Evolutionary conservation across 176 grass and related monocot species (phyloP).

Genomic region (Lolium rigidum): DNA sequence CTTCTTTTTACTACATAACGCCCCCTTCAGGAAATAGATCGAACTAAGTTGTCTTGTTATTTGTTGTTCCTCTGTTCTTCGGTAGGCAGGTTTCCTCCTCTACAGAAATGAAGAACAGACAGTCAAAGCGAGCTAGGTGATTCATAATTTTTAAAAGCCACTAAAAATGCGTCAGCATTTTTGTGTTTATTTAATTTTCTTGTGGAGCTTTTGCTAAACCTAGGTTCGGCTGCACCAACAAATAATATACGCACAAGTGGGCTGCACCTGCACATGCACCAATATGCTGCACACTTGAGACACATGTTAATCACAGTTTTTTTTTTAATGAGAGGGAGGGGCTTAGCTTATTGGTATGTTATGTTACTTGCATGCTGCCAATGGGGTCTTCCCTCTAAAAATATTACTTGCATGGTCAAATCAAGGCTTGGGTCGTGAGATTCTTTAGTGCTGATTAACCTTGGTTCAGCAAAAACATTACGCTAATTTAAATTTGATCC

Average conservation of each 20-base stretch:
- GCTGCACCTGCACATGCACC: not conserved
- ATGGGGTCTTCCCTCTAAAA: too few relatives aligned
- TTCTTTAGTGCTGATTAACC: not conserved
- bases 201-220: not conserved
- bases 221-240: not conserved
- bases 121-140: not conserved
- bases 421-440: not conserved
- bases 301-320: slow-evolving; percentile 20
- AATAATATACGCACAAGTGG: not conserved
- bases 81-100: not conserved
- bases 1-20: slow-evolving; percentile 8
- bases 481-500: not conserved
- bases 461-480: not conserved
- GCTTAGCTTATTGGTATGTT: not conserved
- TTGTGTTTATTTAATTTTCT: not conserved
- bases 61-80: slow-evolving; percentile 1
- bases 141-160: not conserved
- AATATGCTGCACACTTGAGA: not conserved
- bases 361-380: not conserved
- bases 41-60: not conserved
- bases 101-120: not conserved
- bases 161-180: not conserved
- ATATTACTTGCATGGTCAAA: slow-evolving; percentile 1
- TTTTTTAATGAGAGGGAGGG: not conserved
- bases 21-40: not conserved